Evolutionary conservation across 768 basidiomycete genomes (phyloP).

Genomic region (Dacryopinax primogenitus): DNA sequence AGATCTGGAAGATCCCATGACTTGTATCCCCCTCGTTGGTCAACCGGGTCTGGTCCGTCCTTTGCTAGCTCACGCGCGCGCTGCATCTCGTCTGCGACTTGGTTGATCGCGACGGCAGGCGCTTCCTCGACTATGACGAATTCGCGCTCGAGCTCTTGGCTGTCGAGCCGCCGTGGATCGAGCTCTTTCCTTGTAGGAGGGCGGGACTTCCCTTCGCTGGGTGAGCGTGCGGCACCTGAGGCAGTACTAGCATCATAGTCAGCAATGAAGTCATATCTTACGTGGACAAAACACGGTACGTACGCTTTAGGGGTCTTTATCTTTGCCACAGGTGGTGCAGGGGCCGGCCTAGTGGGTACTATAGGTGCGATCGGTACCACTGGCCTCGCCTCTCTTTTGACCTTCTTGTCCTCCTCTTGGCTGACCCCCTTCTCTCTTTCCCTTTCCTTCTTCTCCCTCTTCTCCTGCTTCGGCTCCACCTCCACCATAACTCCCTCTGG

Average conservation of each 20-base stretch:
- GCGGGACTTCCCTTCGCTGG: not conserved
- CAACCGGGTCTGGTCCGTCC: not conserved
- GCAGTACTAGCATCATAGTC: not conserved
- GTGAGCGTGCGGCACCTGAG: not conserved
- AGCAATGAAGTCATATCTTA: not conserved
- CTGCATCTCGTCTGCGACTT: constrained; percentile 7
- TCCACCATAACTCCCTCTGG: constrained; percentile 1
- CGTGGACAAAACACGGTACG: not conserved
- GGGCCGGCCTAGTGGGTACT: not conserved
- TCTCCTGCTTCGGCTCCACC: not conserved
- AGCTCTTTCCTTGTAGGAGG: not conserved
- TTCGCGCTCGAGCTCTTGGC: constrained; percentile 8
- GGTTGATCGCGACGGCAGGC: not conserved
- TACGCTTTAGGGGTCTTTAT: not conserved
- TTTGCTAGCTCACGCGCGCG: not conserved
- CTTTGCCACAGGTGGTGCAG: not conserved
- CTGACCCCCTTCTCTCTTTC: not conserved
- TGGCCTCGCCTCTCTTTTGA: not conserved
- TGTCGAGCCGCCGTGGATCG: not conserved
- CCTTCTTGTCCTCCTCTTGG: not conserved
- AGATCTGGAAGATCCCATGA: not conserved
- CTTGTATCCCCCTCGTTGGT: constrained; percentile 1
- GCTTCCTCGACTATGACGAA: constrained; percentile 8
- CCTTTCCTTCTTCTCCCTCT: constrained; percentile 5
- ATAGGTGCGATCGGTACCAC: not conserved